Evolutionary conservation across 2,329 filamentous ascomycete species (phyloP).

Genomic region (Diaporthe sp.): DNA sequence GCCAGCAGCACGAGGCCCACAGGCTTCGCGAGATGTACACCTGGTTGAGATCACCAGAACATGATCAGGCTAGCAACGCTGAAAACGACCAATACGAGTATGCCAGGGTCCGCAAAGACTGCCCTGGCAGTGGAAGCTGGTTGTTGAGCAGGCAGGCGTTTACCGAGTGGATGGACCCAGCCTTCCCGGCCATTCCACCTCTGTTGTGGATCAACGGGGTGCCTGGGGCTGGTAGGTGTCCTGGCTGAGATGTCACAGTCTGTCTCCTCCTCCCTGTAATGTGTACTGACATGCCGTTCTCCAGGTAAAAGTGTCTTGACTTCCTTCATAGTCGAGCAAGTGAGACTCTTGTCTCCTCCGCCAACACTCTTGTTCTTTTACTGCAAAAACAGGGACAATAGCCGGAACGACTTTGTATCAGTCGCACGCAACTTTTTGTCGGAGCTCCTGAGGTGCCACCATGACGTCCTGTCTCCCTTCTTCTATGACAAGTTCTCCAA

Average conservation of each 20-base stretch:
- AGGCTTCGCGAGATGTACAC: constrained; percentile 36
- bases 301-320: constrained; percentile 44
- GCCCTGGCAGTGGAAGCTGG: constrained; percentile 43
- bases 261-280: neutral
- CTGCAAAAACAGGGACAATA: constrained; percentile 46
- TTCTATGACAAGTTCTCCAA: constrained; percentile 46
- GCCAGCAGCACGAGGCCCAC: neutral
- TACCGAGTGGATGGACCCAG: constrained; percentile 40
- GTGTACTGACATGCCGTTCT: neutral
- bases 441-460: constrained; percentile 46
- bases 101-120: constrained; percentile 35
- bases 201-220: constrained; percentile 52
- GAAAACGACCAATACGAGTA: constrained; percentile 1
- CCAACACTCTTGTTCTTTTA: constrained; percentile 50
- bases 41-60: constrained; percentile 13
- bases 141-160: constrained; percentile 41
- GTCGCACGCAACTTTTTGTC: constrained; percentile 46
- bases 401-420: constrained; percentile 45
- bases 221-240: constrained; percentile 50
- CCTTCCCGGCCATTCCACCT: constrained; percentile 36
- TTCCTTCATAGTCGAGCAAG: constrained; percentile 50
- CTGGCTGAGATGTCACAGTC: neutral
- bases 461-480: constrained; percentile 41
- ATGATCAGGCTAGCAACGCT: neutral
- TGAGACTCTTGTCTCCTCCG: constrained; percentile 24